Evolutionary conservation across 2,329 filamentous ascomycete species (phyloP).

Genomic region (Neospermospora avenae): DNA sequence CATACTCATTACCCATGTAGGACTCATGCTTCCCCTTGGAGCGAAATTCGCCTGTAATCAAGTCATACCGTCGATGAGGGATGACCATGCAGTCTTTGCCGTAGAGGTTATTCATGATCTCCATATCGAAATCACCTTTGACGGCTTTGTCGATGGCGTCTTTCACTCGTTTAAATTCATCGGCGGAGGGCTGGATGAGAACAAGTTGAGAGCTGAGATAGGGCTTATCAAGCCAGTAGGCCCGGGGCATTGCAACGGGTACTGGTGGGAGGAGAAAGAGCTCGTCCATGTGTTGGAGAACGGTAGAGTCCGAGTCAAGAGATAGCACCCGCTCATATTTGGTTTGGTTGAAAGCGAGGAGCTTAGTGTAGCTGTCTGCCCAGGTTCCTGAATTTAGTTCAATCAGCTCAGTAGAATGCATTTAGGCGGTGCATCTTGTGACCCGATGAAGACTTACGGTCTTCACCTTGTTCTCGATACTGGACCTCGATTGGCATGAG

Average conservation of each 20-base stretch:
- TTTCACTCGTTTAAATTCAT: constrained; percentile 44
- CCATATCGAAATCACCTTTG: constrained; percentile 52
- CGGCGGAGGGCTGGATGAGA: constrained; percentile 52
- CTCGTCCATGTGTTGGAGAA: constrained; percentile 51
- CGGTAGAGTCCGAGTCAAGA: constrained; percentile 27
- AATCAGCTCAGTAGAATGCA: neutral
- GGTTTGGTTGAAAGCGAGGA: constrained; percentile 65
- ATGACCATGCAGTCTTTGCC: constrained; percentile 42
- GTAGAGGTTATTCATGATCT: constrained; percentile 43
- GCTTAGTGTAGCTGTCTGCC: constrained; percentile 57
- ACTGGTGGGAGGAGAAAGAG: constrained; percentile 54
- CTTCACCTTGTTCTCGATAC: constrained; percentile 33
- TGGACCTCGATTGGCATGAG: constrained; percentile 43
- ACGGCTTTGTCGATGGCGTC: constrained; percentile 25
- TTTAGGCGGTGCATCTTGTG: no score
- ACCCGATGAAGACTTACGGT: no score
- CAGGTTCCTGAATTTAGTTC: constrained; percentile 18
- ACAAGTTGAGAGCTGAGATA: constrained; percentile 53
- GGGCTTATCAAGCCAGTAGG: constrained; percentile 52
- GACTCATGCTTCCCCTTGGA: constrained; percentile 40
- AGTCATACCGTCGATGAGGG: constrained; percentile 52
- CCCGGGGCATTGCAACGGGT: constrained; percentile 55
- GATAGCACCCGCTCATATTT: constrained; percentile 44
- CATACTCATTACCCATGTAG: constrained; percentile 45
- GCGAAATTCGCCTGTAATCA: constrained; percentile 56